These are phyloP conservation scores for Cinnamomum micranthum DNA, from an alignment of 164 flowering plant species.

Conservation along the genomic window DNA sequence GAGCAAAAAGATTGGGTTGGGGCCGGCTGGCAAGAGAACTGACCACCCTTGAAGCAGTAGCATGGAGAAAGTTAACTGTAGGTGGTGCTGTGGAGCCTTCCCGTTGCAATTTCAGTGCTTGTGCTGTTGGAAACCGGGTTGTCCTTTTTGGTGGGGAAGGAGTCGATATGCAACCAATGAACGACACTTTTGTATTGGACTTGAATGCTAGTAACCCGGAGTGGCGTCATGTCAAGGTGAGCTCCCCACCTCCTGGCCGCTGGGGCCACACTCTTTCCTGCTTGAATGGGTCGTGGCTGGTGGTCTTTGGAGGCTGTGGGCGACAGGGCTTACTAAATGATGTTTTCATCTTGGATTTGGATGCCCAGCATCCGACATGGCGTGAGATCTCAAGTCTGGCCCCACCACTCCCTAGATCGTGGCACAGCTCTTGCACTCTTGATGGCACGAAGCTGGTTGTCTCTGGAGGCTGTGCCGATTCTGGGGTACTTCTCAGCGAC, in stretches of 20 bases:
- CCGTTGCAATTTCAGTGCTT: conserved; percentile 86
- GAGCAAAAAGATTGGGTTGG: conserved; percentile 84
- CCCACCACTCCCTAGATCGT: conserved; percentile 90
- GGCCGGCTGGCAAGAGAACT: conserved; percentile 81
- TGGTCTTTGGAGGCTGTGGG: conserved; percentile 93
- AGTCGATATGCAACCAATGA: conserved; percentile 96
- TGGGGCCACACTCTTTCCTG: conserved; percentile 96
- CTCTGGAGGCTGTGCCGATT: conserved; percentile 95
- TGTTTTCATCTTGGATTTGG: conserved; percentile 82
- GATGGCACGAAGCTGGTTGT: conserved; percentile 88
- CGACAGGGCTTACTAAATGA: conserved; percentile 83
- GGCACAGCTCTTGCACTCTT: conserved; percentile 98
- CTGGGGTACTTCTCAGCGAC: conserved; percentile 89
- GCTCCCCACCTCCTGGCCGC: conserved; percentile 92
- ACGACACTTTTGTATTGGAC: conserved; percentile 88
- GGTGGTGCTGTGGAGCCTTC: conserved; percentile 93
- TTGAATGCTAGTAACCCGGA: conserved; percentile 71
- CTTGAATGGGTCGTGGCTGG: conserved; percentile 74
- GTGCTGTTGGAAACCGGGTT: conserved; percentile 94
- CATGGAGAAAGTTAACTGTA: conserved; percentile 89
- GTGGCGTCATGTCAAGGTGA: conserved; percentile 80
- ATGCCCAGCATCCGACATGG: conserved; percentile 87
- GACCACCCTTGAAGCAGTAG: conserved; percentile 89
- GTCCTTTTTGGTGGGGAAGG: conserved; percentile 96
- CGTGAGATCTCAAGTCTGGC: conserved; percentile 84